Base-by-base conservation (phyloP, 208 protist species). In the Acanthamoeba sp. region DNA sequence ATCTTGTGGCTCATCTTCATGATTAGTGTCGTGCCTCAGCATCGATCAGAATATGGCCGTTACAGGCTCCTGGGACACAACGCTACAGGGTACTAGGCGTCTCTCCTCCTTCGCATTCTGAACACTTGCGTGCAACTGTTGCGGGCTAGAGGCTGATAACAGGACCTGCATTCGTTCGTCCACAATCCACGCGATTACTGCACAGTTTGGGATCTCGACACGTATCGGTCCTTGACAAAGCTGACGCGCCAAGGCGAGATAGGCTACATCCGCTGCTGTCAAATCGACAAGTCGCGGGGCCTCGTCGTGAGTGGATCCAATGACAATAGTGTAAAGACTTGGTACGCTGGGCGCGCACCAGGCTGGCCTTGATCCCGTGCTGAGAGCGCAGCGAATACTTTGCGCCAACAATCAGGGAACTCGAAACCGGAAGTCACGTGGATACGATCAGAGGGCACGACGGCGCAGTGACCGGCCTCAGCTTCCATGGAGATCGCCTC, bases 11-110 rank as follows among this genome's bases (percentile, higher is more conserved):
- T n/a, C n/a, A n/a, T n/a, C n/a, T n/a, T n/a, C n/a, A n/a, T n/a
- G n/a, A n/a, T n/a, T n/a, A 88, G 78, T 88, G 48, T 88, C 78
- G 7, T 88, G 78, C 45, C 29, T 88, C 14, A 88, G 78, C 78
- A 59, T 88, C 48, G 48, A 88, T 16, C 45, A 88, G 48, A 88
- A 88, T n/a, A 20, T 88, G 40, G 45, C 48, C 4, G 78, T 88
- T 6, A 88, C 78, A 40, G 78, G 78, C 48, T 88, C 78, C 6
- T 88, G 78, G 78, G 78, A 88, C 48, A 88, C 78, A 7, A 88
- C 78, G 14, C 78, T 88, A 14, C 78, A 62, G 45, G 48, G 78
- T 85, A 40, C 34, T 3, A 0, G 2, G 32, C 66, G 20, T 22
- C 32, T 9, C 7, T 29, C 29, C 64, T 71, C 32, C 29, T 38